Conservation (phyloP, 768 basidiomycete species). For the Suillus sp. region DNA sequence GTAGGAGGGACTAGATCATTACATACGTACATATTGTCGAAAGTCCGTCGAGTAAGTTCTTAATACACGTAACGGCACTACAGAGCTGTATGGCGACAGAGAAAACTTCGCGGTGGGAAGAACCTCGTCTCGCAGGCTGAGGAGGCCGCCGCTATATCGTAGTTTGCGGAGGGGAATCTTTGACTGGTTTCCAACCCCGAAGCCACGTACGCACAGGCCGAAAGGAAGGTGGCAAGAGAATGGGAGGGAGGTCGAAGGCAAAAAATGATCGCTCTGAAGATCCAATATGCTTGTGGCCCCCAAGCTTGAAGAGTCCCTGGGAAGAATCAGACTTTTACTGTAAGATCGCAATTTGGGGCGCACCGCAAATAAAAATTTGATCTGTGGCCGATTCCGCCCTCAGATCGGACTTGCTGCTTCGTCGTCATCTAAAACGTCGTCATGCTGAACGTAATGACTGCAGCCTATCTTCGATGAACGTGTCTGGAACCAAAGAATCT, state of each 20-base stretch:
- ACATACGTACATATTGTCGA: conserved; percentile 1
- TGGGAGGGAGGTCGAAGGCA: neutral
- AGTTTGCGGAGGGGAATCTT: neutral
- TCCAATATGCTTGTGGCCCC: neutral
- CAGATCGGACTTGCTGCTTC: conserved; percentile 2
- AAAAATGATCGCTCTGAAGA: neutral
- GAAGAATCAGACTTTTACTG: neutral
- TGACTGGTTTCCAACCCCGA: neutral
- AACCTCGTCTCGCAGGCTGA: neutral
- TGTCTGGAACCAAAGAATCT: conserved; percentile 2
- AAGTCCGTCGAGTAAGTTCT: conserved; percentile 1
- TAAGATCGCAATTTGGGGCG: conserved; percentile 1
- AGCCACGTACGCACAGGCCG: neutral
- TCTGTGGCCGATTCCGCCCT: neutral
- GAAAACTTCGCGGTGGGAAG: conserved; percentile 5
- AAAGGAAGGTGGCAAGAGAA: neutral
- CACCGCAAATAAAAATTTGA: neutral
- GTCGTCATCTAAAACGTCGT: conserved; percentile 4
- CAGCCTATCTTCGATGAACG: neutral
- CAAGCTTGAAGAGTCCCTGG: neutral
- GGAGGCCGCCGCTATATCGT: neutral
- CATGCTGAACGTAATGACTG: neutral
- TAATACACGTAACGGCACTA: neutral
- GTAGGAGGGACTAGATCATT: neutral
- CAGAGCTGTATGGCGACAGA: neutral